phyloP scores from a whole-genome alignment of 208 protist species.

The Trypanosoma rangeli region DNA sequence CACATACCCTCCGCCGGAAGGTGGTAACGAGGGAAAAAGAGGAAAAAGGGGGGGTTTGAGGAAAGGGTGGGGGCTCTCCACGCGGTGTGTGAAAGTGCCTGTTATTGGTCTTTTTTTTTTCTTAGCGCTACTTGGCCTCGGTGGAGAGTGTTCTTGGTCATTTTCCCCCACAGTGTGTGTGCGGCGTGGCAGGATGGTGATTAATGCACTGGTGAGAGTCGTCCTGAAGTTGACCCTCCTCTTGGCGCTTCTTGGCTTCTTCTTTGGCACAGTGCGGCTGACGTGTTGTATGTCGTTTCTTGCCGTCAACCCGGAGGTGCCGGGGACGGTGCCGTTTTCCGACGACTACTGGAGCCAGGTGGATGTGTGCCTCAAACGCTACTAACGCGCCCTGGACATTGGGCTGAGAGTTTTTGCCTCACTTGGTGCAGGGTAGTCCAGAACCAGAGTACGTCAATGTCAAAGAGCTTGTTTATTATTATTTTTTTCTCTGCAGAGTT shows the following conservation, averaged over 20 bases:
- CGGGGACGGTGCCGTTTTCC: conserved; percentile 42
- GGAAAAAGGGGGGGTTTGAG: no score
- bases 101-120: not conserved
- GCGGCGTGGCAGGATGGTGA: conserved; percentile 6
- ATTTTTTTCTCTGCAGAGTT: not conserved
- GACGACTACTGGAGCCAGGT: conserved; percentile 48
- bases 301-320: conserved; percentile 45
- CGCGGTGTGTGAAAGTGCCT: not conserved
- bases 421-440: no score
- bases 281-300: conserved; percentile 77
- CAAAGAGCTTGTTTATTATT: no score
- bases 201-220: conserved; percentile 5
- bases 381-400: conserved; percentile 34
- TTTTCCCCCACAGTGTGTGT: not conserved
- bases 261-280: conserved; percentile 58
- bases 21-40: not conserved
- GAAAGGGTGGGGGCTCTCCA: not conserved
- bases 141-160: not conserved
- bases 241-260: conserved; percentile 45
- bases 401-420: no score
- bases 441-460: no score
- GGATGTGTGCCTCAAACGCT: conserved; percentile 46
- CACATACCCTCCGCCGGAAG: not conserved
- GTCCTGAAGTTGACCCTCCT: conserved; percentile 44
- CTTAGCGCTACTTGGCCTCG: conserved; percentile 1